Evolutionary conservation across 2,329 filamentous ascomycete genomes (phyloP).

Genomic region (Curvularia sp.): DNA sequence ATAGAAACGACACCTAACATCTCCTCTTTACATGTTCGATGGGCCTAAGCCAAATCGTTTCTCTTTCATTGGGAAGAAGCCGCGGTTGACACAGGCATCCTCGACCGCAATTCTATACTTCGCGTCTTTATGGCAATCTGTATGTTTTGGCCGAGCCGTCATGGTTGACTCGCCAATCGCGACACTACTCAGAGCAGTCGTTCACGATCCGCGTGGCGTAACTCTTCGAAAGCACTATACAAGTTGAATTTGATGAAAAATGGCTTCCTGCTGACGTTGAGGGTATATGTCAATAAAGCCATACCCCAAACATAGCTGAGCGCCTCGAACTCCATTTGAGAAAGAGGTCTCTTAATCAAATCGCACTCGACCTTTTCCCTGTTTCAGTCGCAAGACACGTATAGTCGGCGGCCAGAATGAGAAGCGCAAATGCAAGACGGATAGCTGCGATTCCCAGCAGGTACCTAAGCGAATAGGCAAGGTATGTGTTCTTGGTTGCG

Average conservation of each 20-base stretch:
- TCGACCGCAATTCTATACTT: background rate
- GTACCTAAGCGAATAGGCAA: background rate
- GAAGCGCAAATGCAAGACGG: background rate
- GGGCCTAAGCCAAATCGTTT: conserved; percentile 13
- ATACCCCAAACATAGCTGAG: conserved; percentile 20
- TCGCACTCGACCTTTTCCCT: conserved; percentile 11
- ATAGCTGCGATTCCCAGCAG: background rate
- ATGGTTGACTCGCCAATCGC: conserved; percentile 7
- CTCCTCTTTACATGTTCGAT: conserved; percentile 8
- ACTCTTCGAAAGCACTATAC: conserved; percentile 10
- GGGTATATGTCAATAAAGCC: background rate
- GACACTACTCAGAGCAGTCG: conserved; percentile 16
- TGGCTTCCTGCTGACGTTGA: conserved; percentile 4
- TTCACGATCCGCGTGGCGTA: conserved; percentile 1
- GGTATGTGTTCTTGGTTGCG: background rate
- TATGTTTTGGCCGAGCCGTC: background rate
- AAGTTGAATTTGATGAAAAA: conserved; percentile 16
- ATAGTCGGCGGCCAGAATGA: background rate
- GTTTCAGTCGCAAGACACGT: background rate
- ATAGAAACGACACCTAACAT: conserved; percentile 9
- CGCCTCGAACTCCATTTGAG: conserved; percentile 13
- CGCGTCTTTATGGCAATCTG: background rate
- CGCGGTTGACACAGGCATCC: conserved; percentile 7
- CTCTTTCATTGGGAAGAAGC: conserved; percentile 13
- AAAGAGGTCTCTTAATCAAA: background rate